These are phyloP conservation scores for Rickenella mellea DNA, from an alignment of 768 basidiomycete species.

Conservation along the genomic window DNA sequence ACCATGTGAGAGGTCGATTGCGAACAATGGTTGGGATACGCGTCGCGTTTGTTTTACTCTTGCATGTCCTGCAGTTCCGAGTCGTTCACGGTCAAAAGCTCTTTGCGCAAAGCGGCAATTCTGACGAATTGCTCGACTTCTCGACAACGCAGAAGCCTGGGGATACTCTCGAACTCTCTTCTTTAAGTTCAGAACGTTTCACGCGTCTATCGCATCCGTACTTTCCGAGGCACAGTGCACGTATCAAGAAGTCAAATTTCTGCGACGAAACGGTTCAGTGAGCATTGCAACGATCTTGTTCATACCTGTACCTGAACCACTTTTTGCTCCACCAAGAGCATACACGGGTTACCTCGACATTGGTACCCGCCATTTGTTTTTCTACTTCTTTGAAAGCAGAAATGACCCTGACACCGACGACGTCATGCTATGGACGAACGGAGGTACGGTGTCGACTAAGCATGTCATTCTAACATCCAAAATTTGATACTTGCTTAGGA, in stretches of 20 bases:
- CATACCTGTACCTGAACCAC: not conserved
- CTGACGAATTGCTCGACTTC: no score
- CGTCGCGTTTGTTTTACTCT: no score
- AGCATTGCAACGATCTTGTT: not conserved
- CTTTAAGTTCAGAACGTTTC: slow-evolving; percentile 13
- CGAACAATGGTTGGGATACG: no score
- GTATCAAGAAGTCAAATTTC: slow-evolving; percentile 52
- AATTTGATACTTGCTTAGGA: not conserved
- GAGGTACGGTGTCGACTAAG: slow-evolving; percentile 22
- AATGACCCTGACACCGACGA: slow-evolving; percentile 20
- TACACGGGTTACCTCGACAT: not conserved
- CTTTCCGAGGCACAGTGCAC: slow-evolving; percentile 43
- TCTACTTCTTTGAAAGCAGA: slow-evolving; percentile 42
- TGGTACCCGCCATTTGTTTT: slow-evolving; percentile 18
- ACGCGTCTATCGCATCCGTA: slow-evolving; percentile 35
- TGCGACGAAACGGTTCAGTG: slow-evolving; percentile 58
- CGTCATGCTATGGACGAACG: slow-evolving; percentile 28
- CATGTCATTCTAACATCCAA: slow-evolving; percentile 9
- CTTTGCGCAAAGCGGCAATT: no score
- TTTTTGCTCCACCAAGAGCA: not conserved
- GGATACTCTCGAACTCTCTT: not conserved
- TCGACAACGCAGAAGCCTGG: no score
- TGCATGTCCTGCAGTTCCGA: no score
- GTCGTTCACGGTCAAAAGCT: no score
- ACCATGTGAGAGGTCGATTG: no score